Conservation (phyloP, 2,329 filamentous ascomycete genomes). For the Penicillium brasilianum region DNA sequence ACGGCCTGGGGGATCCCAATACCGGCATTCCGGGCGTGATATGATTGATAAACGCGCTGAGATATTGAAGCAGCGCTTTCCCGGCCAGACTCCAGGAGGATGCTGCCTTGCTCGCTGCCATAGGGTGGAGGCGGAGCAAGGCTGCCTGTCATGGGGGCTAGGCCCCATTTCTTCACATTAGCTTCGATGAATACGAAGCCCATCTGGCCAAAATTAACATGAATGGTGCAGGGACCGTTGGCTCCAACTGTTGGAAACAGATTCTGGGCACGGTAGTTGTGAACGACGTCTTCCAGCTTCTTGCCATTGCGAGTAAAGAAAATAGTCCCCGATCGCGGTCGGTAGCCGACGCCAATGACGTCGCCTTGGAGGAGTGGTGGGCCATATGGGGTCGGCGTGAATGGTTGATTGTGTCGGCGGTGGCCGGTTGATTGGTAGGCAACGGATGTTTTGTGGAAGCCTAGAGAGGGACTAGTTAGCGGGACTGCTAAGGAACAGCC, state of each 20-base stretch:
- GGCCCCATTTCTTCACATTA: slow-evolving; percentile 99
- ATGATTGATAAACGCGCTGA: slow-evolving; percentile 57
- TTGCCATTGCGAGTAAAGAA: slow-evolving; percentile 99
- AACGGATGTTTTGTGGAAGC: slow-evolving; percentile 89
- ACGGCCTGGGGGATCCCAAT: slow-evolving; percentile 74
- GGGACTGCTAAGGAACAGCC: background rate
- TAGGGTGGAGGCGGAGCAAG: slow-evolving; percentile 95
- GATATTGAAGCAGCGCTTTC: slow-evolving; percentile 54
- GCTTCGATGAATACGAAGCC: slow-evolving; percentile 99
- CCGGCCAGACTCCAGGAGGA: slow-evolving; percentile 83
- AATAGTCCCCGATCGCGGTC: slow-evolving; percentile 88
- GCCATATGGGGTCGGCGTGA: slow-evolving; percentile 77
- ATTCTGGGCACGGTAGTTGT: slow-evolving; percentile 92
- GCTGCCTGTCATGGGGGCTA: slow-evolving; percentile 94
- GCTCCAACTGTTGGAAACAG: slow-evolving; percentile 98
- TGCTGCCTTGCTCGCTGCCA: slow-evolving; percentile 94
- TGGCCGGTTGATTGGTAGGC: slow-evolving; percentile 88
- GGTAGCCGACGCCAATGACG: slow-evolving; percentile 93
- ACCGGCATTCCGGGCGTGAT: slow-evolving; percentile 78
- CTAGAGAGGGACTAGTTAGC: slow-evolving; percentile 51
- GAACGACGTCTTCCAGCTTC: slow-evolving; percentile 90
- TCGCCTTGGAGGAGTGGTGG: slow-evolving; percentile 89
- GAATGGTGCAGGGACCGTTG: slow-evolving; percentile 87
- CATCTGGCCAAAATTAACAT: slow-evolving; percentile 97
- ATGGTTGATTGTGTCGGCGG: slow-evolving; percentile 91